Conservation (phyloP, 768 basidiomycete genomes). For the Roridomyces roridus region DNA sequence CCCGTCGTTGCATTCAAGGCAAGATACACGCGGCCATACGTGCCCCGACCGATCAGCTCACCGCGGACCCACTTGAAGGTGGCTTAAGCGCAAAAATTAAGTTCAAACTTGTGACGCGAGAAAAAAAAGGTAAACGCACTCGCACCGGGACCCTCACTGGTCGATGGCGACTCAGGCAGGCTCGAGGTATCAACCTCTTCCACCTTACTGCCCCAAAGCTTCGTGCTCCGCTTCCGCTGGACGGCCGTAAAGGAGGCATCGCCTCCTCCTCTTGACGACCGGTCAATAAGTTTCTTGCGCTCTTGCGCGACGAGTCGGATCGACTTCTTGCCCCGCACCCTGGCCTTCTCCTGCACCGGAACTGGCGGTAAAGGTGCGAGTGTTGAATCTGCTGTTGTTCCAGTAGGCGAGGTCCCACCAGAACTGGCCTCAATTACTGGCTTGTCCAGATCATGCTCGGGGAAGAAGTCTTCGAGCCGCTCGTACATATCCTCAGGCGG, state of each 20-base stretch:
- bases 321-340: conserved; percentile 80
- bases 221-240: conserved; percentile 85
- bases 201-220: conserved; percentile 92
- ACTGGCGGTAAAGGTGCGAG: conserved; percentile 46
- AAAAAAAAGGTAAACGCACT: conserved; percentile 55
- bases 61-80: conserved; percentile 99
- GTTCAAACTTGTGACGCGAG: background rate
- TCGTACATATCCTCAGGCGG: conserved; percentile 93
- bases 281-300: conserved; percentile 77
- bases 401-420: conserved; percentile 79
- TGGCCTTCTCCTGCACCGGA: conserved; percentile 40
- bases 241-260: conserved; percentile 50
- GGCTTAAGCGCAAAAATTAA: conserved; percentile 45
- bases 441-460: conserved; percentile 93
- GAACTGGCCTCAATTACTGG: conserved; percentile 90
- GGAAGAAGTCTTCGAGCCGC: conserved; percentile 93
- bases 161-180: conserved; percentile 64
- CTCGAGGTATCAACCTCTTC: conserved; percentile 91
- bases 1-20: conserved; percentile 96
- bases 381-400: conserved; percentile 51
- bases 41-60: conserved; percentile 96
- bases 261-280: conserved; percentile 58
- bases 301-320: conserved; percentile 93
- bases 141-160: conserved; percentile 66
- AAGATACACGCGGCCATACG: conserved; percentile 95